Percentiles rank a stretch among this genome's conserved stretches.
Conservation (phyloP, 192 early-diverging fungal species). For the Coemansia sp. region DNA sequence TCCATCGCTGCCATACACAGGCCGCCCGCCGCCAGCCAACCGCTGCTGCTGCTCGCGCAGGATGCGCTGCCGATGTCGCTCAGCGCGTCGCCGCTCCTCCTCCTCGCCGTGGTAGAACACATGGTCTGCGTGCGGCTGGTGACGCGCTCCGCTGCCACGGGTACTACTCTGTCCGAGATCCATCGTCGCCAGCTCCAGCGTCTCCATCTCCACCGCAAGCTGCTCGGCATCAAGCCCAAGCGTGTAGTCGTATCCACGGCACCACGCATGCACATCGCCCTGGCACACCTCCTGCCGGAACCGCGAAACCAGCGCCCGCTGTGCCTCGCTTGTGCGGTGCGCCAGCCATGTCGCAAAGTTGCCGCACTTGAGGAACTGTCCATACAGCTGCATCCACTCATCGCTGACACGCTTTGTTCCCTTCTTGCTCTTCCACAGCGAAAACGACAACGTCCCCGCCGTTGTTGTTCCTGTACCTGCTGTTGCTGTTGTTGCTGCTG, state of each 20-base stretch:
- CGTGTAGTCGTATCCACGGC: slow-evolving; percentile 50
- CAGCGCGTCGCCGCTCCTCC: slow-evolving; percentile 46
- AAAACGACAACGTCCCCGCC: slow-evolving; percentile 14
- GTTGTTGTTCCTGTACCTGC: not conserved
- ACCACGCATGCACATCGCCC: slow-evolving; percentile 54
- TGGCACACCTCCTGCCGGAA: slow-evolving; percentile 72
- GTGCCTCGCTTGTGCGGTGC: slow-evolving; percentile 72
- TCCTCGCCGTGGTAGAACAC: slow-evolving; percentile 53
- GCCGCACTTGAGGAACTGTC: slow-evolving; percentile 84
- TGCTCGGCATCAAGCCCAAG: slow-evolving; percentile 36
- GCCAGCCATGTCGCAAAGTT: slow-evolving; percentile 98
- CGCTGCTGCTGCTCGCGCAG: slow-evolving; percentile 46
- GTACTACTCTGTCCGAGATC: slow-evolving; percentile 35
- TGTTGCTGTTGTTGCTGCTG: not conserved
- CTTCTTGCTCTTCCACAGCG: slow-evolving; percentile 41
- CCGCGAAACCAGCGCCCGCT: slow-evolving; percentile 74
- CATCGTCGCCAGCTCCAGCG: slow-evolving; percentile 50
- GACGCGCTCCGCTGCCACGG: not conserved
- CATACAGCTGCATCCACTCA: slow-evolving; percentile 73
- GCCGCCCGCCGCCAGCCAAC: slow-evolving; percentile 33
- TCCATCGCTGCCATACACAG: slow-evolving; percentile 53
- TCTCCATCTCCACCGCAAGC: slow-evolving; percentile 50
- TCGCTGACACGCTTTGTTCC: slow-evolving; percentile 58
- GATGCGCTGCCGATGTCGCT: slow-evolving; percentile 34
- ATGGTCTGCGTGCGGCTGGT: slow-evolving; percentile 40